A percentile compares a stretch with the other conserved stretches of the same genome.
These are phyloP conservation scores for Rhazya stricta DNA, from an alignment of 257 asterid species.

Conservation along the genomic window DNA sequence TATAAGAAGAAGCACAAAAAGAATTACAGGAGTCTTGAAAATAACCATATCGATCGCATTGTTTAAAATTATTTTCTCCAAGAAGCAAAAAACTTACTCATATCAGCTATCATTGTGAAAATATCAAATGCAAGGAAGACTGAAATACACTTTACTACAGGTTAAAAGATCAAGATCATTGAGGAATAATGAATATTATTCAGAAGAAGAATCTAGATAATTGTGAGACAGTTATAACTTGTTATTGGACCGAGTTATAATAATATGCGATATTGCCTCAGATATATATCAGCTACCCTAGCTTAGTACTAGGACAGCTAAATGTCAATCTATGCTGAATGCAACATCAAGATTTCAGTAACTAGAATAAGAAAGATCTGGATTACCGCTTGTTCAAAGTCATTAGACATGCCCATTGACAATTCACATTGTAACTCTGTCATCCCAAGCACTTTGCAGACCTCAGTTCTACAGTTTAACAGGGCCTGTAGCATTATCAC, in stretches of 20 bases:
- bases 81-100: too few relatives aligned
- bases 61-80: neutral
- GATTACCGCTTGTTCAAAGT: constrained; percentile 81
- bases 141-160: too few relatives aligned
- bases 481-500: constrained; percentile 42
- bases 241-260: neutral
- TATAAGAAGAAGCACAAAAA: neutral
- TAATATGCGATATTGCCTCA: too few relatives aligned
- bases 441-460: constrained; percentile 66
- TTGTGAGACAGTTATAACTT: neutral
- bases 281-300: neutral
- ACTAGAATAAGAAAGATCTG: neutral
- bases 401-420: constrained; percentile 96
- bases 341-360: neutral
- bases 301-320: neutral
- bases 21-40: neutral
- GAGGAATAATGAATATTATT: neutral
- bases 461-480: constrained; percentile 64
- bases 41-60: neutral
- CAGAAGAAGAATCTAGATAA: neutral
- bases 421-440: constrained; percentile 59
- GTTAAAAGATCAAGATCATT: neutral
- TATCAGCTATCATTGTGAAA: too few relatives aligned
- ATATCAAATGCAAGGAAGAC: too few relatives aligned
- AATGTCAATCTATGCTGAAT: neutral